Conservation (phyloP, 176 grass and related monocot species). For the Phyllostachys edulis region DNA sequence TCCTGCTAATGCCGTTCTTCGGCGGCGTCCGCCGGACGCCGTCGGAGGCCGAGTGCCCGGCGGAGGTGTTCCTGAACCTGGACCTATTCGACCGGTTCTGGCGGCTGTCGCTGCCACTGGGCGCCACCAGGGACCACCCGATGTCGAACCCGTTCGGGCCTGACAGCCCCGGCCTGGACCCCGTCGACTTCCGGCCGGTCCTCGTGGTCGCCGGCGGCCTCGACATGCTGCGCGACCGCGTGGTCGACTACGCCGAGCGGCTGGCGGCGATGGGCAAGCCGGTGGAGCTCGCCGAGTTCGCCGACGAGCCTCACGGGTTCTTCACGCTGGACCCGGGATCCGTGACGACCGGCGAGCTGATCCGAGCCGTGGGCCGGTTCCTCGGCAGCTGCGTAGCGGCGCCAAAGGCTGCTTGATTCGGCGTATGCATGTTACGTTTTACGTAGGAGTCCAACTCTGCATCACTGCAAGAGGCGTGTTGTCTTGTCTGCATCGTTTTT, state of each 20-base stretch:
- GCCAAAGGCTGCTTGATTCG: not conserved
- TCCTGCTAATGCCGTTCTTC: constrained; percentile 84
- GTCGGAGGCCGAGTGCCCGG: constrained; percentile 62
- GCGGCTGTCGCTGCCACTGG: constrained; percentile 72
- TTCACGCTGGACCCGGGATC: constrained; percentile 70
- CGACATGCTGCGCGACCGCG: constrained; percentile 70
- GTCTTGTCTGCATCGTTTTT: no score
- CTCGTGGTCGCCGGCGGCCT: constrained; percentile 63
- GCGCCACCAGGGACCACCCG: constrained; percentile 66
- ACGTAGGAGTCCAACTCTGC: not conserved
- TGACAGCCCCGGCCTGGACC: constrained; percentile 41
- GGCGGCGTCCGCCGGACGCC: constrained; percentile 50
- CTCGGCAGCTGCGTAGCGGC: not conserved
- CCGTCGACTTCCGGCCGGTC: constrained; percentile 45
- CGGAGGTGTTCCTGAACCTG: constrained; percentile 54
- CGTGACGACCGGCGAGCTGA: constrained; percentile 56
- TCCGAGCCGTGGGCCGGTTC: constrained; percentile 51
- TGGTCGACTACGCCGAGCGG: constrained; percentile 54
- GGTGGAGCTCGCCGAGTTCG: constrained; percentile 59
- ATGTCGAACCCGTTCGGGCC: constrained; percentile 73
- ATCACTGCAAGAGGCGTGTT: not conserved
- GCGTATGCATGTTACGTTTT: not conserved
- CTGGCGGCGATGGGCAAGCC: constrained; percentile 65
- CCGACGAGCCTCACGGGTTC: constrained; percentile 77
- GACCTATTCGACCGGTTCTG: constrained; percentile 71